Conservation (phyloP, 1,284 basidiomycete genomes). For the Tylopilus sp. region DNA sequence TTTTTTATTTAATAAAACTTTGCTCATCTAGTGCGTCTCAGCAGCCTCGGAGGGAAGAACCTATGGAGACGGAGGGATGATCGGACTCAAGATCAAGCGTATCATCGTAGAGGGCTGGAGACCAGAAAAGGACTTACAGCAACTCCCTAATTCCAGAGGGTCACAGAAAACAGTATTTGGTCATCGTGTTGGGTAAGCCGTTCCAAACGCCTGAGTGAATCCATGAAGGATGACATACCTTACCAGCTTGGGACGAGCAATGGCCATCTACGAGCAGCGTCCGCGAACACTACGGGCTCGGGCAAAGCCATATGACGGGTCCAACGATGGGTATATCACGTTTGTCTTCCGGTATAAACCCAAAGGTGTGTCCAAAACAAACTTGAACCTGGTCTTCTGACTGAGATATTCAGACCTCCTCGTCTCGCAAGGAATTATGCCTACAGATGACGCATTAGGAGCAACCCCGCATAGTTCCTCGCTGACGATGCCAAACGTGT, state of each 20-base stretch:
- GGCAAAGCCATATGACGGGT: constrained; percentile 56
- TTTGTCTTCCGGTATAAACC: constrained; percentile 66
- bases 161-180: constrained; percentile 41
- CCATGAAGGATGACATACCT: constrained; percentile 2
- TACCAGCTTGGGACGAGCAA: constrained; percentile 55
- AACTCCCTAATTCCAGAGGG: constrained; percentile 38
- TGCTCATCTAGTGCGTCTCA: constrained; percentile 9
- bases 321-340: constrained; percentile 59
- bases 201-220: background rate
- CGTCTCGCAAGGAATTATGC: constrained; percentile 35
- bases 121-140: constrained; percentile 52
- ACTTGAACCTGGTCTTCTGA: constrained; percentile 2
- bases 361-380: constrained; percentile 46
- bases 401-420: constrained; percentile 29
- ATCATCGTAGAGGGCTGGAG: constrained; percentile 43
- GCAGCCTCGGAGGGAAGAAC: constrained; percentile 26
- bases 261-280: constrained; percentile 48
- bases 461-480: constrained; percentile 7
- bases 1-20: background rate
- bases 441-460: constrained; percentile 5
- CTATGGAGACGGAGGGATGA: constrained; percentile 57
- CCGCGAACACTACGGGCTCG: constrained; percentile 57
- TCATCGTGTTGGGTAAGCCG: constrained; percentile 51
- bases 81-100: constrained; percentile 66
- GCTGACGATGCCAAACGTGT: constrained; percentile 9